A percentile compares a stretch with the other conserved stretches of the same genome.
These are phyloP conservation scores for Rubroboletus satanas DNA, from an alignment of 768 basidiomycete genomes.

Conservation along the genomic window DNA sequence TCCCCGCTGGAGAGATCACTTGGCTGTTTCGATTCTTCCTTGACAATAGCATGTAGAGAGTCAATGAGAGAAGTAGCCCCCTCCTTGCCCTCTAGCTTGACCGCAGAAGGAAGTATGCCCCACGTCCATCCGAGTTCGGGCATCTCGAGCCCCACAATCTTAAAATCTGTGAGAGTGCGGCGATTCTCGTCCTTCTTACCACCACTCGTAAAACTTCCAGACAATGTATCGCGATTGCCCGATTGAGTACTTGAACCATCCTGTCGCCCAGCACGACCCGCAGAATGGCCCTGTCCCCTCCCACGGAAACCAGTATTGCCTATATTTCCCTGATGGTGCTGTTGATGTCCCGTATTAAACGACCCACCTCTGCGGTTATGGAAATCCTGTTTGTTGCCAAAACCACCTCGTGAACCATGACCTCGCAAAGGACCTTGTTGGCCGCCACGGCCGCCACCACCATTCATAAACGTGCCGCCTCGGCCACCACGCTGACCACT, in stretches of 20 bases:
- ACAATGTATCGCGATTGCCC: slow-evolving; percentile 48
- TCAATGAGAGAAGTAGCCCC: slow-evolving; percentile 30
- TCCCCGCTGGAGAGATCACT: slow-evolving; percentile 20
- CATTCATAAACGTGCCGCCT: slow-evolving; percentile 34
- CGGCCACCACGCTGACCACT: slow-evolving; percentile 41
- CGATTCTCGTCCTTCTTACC: slow-evolving; percentile 87
- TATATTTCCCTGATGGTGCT: slow-evolving; percentile 33
- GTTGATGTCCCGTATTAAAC: slow-evolving; percentile 47
- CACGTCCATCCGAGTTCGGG: slow-evolving; percentile 82
- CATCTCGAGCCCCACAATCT: slow-evolving; percentile 88
- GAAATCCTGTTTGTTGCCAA: slow-evolving; percentile 58
- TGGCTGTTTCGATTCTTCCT: slow-evolving; percentile 29
- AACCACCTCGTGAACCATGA: slow-evolving; percentile 64
- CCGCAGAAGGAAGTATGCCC: slow-evolving; percentile 53
- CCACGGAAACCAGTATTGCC: slow-evolving; percentile 51
- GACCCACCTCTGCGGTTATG: slow-evolving; percentile 64
- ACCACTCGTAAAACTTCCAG: slow-evolving; percentile 41
- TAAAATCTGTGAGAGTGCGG: slow-evolving; percentile 96
- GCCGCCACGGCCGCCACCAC: slow-evolving; percentile 43
- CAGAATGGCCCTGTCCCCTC: slow-evolving; percentile 55
- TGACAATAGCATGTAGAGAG: slow-evolving; percentile 30
- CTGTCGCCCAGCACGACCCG: slow-evolving; percentile 38
- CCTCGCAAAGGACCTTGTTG: slow-evolving; percentile 52
- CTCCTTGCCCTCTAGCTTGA: slow-evolving; percentile 38
- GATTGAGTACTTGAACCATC: slow-evolving; percentile 34